phyloP scores from a whole-genome alignment of 2,329 filamentous ascomycete species.

The Fusarium foetens region DNA sequence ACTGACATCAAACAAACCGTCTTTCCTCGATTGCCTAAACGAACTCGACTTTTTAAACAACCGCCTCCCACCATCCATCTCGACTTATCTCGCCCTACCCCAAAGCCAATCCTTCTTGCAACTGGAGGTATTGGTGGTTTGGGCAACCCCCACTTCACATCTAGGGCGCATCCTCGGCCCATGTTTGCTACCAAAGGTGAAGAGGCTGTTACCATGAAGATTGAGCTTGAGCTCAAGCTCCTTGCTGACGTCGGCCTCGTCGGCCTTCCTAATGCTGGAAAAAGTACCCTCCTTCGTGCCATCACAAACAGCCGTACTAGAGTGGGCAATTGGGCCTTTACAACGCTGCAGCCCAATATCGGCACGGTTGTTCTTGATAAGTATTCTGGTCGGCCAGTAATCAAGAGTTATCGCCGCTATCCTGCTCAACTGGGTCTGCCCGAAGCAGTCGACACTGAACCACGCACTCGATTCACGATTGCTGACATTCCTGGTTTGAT shows the following conservation, averaged over 20 bases:
- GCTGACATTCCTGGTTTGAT: conserved; percentile 96
- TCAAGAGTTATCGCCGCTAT: conserved; percentile 52
- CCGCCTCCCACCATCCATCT: conserved; percentile 77
- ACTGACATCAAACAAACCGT: conserved; percentile 70
- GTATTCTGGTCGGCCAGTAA: conserved; percentile 76
- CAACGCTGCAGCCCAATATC: conserved; percentile 93
- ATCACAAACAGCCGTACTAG: conserved; percentile 89
- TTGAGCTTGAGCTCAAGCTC: conserved; percentile 93
- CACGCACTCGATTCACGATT: conserved; percentile 85
- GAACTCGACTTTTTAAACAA: conserved; percentile 69
- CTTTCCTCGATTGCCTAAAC: conserved; percentile 62
- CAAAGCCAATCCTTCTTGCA: conserved; percentile 84
- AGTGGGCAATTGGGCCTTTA: conserved; percentile 96
- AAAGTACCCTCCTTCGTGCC: conserved; percentile 89
- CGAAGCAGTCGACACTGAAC: conserved; percentile 59
- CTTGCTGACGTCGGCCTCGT: conserved; percentile 95
- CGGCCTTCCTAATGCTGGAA: conserved; percentile 94
- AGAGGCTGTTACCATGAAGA: conserved; percentile 76
- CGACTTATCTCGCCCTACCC: conserved; percentile 80
- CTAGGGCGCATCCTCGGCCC: conserved; percentile 77
- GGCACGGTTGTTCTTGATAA: conserved; percentile 94
- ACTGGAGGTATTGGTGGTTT: conserved; percentile 89
- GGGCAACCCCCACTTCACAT: conserved; percentile 93
- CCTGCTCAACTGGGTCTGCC: conserved; percentile 51
- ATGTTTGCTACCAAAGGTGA: conserved; percentile 92